Evolutionary conservation across 2,329 filamentous ascomycete genomes (phyloP).

Genomic region (Colletotrichum paranaense): DNA sequence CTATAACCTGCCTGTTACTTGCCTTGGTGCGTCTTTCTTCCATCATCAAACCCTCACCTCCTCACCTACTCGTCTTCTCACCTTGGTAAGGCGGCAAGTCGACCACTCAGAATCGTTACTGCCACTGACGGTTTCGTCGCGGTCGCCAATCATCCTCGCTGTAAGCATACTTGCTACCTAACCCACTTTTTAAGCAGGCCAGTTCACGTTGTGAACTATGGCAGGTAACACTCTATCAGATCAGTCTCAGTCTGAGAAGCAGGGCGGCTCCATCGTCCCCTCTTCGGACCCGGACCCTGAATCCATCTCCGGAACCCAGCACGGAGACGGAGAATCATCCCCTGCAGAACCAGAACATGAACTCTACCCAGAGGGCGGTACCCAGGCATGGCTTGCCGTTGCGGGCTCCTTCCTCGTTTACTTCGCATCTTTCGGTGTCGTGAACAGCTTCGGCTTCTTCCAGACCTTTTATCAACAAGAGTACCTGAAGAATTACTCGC

Average conservation of each 20-base stretch:
- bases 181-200: neutral
- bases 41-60: neutral
- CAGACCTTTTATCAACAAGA: conserved; percentile 67
- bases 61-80: neutral
- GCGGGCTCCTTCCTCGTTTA: neutral
- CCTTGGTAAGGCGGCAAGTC: neutral
- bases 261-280: neutral
- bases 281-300: neutral
- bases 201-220: neutral
- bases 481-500: conserved; percentile 58
- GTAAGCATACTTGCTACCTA: neutral
- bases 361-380: conserved; percentile 15
- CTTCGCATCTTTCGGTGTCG: conserved; percentile 19
- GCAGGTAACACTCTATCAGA: neutral
- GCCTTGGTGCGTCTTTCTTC: neutral
- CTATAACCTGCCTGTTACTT: neutral
- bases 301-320: neutral
- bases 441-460: conserved; percentile 60
- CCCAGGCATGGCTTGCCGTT: conserved; percentile 21
- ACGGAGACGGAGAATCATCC: neutral
- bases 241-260: neutral
- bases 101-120: neutral
- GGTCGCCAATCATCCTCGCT: neutral
- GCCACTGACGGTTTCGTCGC: neutral
- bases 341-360: neutral